These are phyloP conservation scores for Phaeophleospora eucalypticola DNA, from an alignment of 2,329 filamentous ascomycete genomes.

Conservation along the genomic window DNA sequence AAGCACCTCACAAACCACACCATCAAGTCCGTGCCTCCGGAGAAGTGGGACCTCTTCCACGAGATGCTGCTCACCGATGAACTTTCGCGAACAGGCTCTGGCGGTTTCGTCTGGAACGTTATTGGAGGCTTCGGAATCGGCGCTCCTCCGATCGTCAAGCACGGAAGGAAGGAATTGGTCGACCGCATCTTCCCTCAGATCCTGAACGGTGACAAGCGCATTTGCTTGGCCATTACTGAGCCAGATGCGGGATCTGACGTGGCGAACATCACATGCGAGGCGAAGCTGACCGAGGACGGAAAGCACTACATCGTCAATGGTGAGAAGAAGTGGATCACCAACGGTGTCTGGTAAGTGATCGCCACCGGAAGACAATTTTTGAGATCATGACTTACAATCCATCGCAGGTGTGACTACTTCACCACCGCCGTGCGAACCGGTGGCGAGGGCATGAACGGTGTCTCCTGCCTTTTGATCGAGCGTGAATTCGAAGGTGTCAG, in stretches of 20 bases:
- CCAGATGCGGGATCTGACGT: conserved; percentile 92
- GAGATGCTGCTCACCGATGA: conserved; percentile 95
- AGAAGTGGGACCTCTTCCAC: conserved; percentile 98
- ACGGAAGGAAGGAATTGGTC: conserved; percentile 78
- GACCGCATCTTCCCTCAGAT: conserved; percentile 87
- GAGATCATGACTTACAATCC: not conserved
- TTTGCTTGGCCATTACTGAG: conserved; percentile 96
- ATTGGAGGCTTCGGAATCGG: conserved; percentile 97
- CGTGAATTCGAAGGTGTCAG: conserved; percentile 77
- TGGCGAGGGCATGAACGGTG: conserved; percentile 76
- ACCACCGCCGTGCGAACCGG: conserved; percentile 92
- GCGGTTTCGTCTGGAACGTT: conserved; percentile 94
- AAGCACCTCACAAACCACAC: conserved; percentile 66
- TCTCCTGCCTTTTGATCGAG: conserved; percentile 89
- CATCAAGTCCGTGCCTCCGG: conserved; percentile 72
- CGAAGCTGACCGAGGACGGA: conserved; percentile 88
- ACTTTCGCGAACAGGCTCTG: conserved; percentile 80
- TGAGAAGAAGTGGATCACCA: conserved; percentile 99
- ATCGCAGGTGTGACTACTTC: conserved; percentile 87
- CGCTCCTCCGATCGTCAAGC: conserved; percentile 85
- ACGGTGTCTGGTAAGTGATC: conserved; percentile 59
- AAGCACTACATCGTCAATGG: conserved; percentile 99
- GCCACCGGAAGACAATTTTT: not conserved
- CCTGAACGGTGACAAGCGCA: conserved; percentile 87
- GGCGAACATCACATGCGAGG: conserved; percentile 91